Evolutionary conservation across 176 grass and related monocot genomes (phyloP).

Genomic region (Hsuehochloa calcarea): DNA sequence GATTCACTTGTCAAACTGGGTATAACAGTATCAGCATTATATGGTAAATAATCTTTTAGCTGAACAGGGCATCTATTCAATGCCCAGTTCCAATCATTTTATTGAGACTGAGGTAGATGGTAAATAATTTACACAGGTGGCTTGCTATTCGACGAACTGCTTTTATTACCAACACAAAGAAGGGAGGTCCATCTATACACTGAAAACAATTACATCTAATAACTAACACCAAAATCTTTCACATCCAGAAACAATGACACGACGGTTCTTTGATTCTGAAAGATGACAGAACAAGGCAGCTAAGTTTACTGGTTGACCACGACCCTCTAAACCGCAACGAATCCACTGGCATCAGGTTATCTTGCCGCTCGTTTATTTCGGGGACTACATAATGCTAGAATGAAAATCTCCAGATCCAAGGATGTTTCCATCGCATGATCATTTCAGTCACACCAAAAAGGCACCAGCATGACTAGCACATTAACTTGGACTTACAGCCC

Average conservation of each 20-base stretch:
- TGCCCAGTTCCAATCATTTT: too few relatives aligned
- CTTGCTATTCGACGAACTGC: neutral
- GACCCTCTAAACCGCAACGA: neutral
- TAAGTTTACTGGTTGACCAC: neutral
- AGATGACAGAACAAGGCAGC: neutral
- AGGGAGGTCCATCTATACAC: constrained; percentile 35
- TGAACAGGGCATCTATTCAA: too few relatives aligned
- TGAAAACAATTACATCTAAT: neutral
- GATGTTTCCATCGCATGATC: neutral
- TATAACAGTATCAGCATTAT: too few relatives aligned
- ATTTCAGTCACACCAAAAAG: neutral
- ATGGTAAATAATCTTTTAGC: too few relatives aligned
- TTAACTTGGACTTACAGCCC: constrained; percentile 51
- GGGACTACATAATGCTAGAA: constrained; percentile 4
- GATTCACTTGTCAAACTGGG: too few relatives aligned
- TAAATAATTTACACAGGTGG: neutral
- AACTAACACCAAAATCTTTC: neutral
- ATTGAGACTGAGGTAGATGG: neutral
- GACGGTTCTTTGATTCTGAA: neutral
- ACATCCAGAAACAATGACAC: neutral
- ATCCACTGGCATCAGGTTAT: neutral
- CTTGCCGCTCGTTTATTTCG: constrained; percentile 30
- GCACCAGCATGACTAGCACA: neutral
- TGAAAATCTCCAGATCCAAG: neutral
- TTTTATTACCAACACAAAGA: constrained; percentile 28